These are phyloP conservation scores for Aureobasidium namibiae DNA, from an alignment of 2,329 filamentous ascomycete genomes.

Conservation along the genomic window DNA sequence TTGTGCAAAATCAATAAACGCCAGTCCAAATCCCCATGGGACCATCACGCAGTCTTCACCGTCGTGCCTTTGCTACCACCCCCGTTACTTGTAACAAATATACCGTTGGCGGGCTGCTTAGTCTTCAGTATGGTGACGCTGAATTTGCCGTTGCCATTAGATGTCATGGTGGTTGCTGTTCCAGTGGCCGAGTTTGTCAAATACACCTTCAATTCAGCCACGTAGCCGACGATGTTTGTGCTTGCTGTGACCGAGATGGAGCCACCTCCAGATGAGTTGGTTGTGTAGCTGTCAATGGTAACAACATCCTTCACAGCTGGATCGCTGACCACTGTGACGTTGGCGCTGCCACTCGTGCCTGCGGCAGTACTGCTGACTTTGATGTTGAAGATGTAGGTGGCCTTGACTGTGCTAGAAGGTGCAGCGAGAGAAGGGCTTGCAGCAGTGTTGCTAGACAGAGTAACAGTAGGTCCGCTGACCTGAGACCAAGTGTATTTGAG, in stretches of 20 bases:
- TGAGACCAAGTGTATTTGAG: constrained; percentile 28
- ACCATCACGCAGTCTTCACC: not conserved
- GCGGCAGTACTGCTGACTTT: constrained; percentile 24
- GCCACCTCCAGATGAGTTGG: constrained; percentile 24
- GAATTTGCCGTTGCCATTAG: constrained; percentile 23
- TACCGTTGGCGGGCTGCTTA: constrained; percentile 21
- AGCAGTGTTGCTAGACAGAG: constrained; percentile 18
- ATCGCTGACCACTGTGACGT: constrained; percentile 24
- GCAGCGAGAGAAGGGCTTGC: constrained; percentile 15
- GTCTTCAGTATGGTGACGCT: constrained; percentile 21
- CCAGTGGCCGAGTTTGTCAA: constrained; percentile 21
- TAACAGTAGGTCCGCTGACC: constrained; percentile 20
- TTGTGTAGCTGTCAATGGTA: constrained; percentile 27
- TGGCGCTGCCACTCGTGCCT: constrained; percentile 20
- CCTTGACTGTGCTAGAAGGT: constrained; percentile 19
- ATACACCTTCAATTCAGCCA: constrained; percentile 24
- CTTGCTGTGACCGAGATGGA: constrained; percentile 26
- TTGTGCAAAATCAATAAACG: not conserved
- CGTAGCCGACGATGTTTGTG: constrained; percentile 28
- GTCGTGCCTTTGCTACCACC: not conserved
- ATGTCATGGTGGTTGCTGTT: constrained; percentile 20
- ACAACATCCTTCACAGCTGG: constrained; percentile 23
- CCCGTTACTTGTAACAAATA: constrained; percentile 17
- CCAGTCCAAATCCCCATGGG: too few species aligned
- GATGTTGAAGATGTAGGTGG: constrained; percentile 24